Evolutionary conservation across 768 basidiomycete genomes (phyloP).

Genomic region (Podaxis sp.): DNA sequence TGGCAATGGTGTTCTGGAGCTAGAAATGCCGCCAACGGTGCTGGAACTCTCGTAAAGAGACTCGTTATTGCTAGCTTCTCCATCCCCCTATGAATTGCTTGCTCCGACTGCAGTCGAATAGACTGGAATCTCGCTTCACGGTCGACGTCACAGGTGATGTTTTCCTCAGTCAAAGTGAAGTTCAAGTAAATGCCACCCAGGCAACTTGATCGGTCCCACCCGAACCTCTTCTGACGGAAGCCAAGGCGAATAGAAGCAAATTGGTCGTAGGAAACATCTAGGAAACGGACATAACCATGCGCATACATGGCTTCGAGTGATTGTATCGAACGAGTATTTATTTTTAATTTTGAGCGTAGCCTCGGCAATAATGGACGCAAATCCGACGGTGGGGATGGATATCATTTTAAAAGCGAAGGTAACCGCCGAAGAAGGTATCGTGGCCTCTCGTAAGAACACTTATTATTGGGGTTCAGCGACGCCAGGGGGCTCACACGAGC

Average conservation of each 20-base stretch:
- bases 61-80: background rate
- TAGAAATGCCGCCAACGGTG: background rate
- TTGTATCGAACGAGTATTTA: background rate
- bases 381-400: slow-evolving; percentile 5
- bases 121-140: no score
- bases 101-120: no score
- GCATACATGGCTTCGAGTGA: background rate
- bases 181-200: no score
- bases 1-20: background rate
- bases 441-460: background rate
- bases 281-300: background rate
- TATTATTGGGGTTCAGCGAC: background rate
- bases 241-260: background rate
- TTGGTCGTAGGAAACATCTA: background rate
- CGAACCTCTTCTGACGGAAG: background rate
- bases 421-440: background rate
- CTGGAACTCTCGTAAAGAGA: background rate
- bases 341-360: background rate
- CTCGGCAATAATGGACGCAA: slow-evolving; percentile 6
- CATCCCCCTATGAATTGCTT: background rate
- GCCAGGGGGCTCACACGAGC: background rate
- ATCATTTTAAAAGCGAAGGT: background rate
- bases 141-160: no score
- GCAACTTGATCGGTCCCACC: background rate
- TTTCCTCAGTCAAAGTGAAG: no score